Base-by-base conservation (phyloP, 768 basidiomycete species). In the Amanita inopinata region DNA sequence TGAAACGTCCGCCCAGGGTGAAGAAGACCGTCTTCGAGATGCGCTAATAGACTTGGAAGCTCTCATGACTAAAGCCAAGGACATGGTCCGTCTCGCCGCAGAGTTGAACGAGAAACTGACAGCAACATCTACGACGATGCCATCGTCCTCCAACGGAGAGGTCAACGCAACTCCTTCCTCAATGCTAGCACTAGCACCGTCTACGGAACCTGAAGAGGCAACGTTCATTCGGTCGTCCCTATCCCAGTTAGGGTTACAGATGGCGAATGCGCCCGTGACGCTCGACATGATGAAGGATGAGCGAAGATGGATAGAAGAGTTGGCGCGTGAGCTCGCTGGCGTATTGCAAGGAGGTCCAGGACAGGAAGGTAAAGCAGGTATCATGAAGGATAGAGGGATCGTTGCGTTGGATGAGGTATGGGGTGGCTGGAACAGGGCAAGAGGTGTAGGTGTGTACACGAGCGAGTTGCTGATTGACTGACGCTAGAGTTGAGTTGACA, bases 401-500 rank as follows among this genome's bases (percentile, higher is more conserved):
- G 73, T 96, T 28, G 87, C 83, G 0, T 61, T 96, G 19, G 92
- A 97, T 55, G 92, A 94, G 61, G 85, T 85, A 0, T 97, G 92
- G 92, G 88, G 88, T 19, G 79, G 84, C 1, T 96, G 92, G 92
- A 94, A 93, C 56, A 79, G 92, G 45, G 91, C 89, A 4, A 66
- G 92, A 50, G 92, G 92, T 37, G 83, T 94, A 41, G 83, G 91
- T 89, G 58, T 58, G 82, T 53, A 18, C 56, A 15, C 6, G 15
- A 2, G 30, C 46, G 17, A 33, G 35, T 52, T 28, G 38, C 50
- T 27, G 14, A 25, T 32, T 28, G 27, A 6, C 5, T 22, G 7
- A 9, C 23, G 28, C 24, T 11, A 14, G 31, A 18, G 18, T 36
- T 17, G 14, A 39, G 9, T 47, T 38, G 24, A 20, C 19, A 31